A percentile compares a stretch with the other conserved stretches of the same genome.
Conservation (phyloP, 2,329 filamentous ascomycete species). For the Colletotrichum navitas region DNA sequence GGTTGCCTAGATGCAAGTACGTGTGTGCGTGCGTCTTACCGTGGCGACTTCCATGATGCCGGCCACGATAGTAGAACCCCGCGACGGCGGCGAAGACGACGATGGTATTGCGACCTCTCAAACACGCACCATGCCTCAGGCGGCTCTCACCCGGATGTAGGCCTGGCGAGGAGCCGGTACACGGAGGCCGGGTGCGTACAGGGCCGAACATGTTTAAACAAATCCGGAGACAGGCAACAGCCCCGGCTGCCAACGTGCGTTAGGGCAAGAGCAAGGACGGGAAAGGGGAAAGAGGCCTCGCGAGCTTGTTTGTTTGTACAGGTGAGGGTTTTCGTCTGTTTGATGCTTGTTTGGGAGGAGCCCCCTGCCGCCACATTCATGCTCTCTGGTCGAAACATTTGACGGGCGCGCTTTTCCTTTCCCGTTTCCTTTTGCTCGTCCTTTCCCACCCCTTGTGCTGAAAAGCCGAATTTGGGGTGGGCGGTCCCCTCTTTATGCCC, state of each 20-base stretch:
- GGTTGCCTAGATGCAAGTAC: constrained; percentile 13
- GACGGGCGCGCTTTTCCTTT: constrained; percentile 43
- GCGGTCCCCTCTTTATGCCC: constrained; percentile 36
- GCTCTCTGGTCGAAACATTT: constrained; percentile 55
- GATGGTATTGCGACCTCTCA: neutral
- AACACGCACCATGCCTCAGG: neutral
- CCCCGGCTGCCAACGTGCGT: constrained; percentile 6
- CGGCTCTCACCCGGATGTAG: neutral
- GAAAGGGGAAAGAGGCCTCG: neutral
- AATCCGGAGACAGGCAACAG: neutral
- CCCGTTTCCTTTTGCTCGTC: neutral
- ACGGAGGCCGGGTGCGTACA: neutral
- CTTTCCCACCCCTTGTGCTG: constrained; percentile 21
- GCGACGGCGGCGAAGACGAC: neutral
- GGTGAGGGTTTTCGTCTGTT: constrained; percentile 49
- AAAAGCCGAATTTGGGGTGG: constrained; percentile 39
- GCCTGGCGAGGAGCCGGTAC: neutral
- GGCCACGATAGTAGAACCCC: constrained; percentile 9
- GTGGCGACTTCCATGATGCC: constrained; percentile 12
- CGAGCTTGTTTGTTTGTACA: constrained; percentile 10
- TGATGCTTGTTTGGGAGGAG: constrained; percentile 60
- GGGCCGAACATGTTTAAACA: neutral
- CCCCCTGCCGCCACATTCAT: constrained; percentile 50
- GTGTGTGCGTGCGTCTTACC: constrained; percentile 15
- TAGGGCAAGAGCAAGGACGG: neutral